Evolutionary conservation across 257 asterid genomes (phyloP), one percentile per base, ranked within the genome.

Genomic region (Solanum phureja): DNA sequence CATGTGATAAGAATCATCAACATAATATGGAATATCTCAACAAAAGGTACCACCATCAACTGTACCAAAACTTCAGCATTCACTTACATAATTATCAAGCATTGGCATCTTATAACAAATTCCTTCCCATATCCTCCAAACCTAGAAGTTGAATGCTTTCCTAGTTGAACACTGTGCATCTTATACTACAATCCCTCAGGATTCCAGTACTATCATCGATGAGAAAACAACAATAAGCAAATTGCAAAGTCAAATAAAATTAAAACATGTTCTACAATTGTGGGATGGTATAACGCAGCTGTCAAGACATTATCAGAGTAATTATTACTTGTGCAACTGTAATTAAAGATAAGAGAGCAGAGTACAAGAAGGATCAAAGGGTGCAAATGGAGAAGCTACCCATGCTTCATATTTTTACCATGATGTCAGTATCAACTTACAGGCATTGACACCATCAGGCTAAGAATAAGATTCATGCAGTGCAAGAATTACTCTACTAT

Each of bases 181-280:
- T 29, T 49, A 49, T 2, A 29, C 86, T 49, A 9, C 6, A 82
- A 44, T 4, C 64, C 16, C 68, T 46, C 24, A 44, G 2, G 38
- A 44, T 79, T 10, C 12, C 19, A 27, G 11, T 16, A 46, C 10
- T 27, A 46, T 81, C 16, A 81, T 33, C 24, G 4, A 46, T 16
- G 42, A 81, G 42, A 81, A 72, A 49, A 87, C 84, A 87, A 84
- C 86, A 87, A 40, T 52, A 91, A 89, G 91, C 74, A 93, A 88
- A 93, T 92, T 89, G 90, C 88, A 60, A 87, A 68, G 31, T 40
- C 64, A 38, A 56, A 72, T 23, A 44, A 84, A 73, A 52, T 14
- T 34, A 88, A 34, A 71, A 73, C 84, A 40, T 19, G 62, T 38
- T 5, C 33, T 27, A 68, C 21, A 68, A 27, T 27, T 27, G 1